Evolutionary conservation across 208 protist species (phyloP), one percentile per base, ranked within the genome.

Genomic region (Naegleria gruberi): DNA sequence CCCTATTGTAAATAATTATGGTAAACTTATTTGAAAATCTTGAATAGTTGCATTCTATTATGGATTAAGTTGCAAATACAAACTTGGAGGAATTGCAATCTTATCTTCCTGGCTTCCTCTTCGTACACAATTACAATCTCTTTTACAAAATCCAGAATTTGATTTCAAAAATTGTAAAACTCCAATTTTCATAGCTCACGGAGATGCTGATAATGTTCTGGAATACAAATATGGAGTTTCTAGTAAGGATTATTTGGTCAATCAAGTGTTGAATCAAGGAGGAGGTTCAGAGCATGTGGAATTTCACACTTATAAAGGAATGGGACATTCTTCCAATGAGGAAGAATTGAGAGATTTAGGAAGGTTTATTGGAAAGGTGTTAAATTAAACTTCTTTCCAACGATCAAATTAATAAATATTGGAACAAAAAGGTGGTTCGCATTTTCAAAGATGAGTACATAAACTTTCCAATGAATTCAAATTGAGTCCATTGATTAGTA

Each of bases 31-130:
- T n/a, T n/a, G n/a, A n/a, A n/a, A n/a, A n/a, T n/a, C n/a, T n/a
- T n/a, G n/a, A n/a, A n/a, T n/a, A n/a, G 74, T 97, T 19, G 44
- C 82, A 26, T 89, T 95, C 10, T 95, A 93, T 82, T 91, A 91
- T 51, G 91, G 89, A 51, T 89, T 94, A 26, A 88, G 74, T 40
- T 81, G 51, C 0, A 26, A 34, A 44, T 5, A 82, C 2, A 89
- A 91, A 55, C 87, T 94, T 47, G 90, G 51, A 34, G 93, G 93
- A 34, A 51, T 90, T 65, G 30, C 93, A 6, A 23, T 6, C 0
- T 41, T 87, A 23, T 55, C 43, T 0, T 40, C 82, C 1, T 87
- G 10, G 12, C 5, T 87, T 46, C 43, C n/a, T 17, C 6, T 12
- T 0, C 47, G 43, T 40, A 41, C 17, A 17, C 6, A 55, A 55